Evolutionary conservation across 2,329 filamentous ascomycete species (phyloP).

Genomic region (Hypoxylon sp.): DNA sequence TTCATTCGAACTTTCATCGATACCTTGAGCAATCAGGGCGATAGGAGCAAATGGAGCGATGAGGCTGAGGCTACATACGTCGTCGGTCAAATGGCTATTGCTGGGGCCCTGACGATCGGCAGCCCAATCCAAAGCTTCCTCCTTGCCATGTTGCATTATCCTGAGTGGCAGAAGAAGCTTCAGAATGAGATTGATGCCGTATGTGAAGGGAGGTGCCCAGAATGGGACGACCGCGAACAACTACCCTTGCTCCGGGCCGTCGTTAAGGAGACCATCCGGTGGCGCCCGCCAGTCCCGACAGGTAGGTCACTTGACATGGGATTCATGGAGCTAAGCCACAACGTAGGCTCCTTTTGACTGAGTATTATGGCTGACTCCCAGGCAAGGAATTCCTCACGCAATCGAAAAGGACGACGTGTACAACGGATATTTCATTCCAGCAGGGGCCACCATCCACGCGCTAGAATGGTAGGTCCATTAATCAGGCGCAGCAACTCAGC

Average conservation of each 20-base stretch:
- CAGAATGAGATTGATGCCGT: slow-evolving; percentile 66
- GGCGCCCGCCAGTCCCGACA: slow-evolving; percentile 68
- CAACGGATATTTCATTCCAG: slow-evolving; percentile 66
- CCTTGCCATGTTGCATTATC: slow-evolving; percentile 59
- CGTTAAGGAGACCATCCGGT: slow-evolving; percentile 68
- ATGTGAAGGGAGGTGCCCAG: slow-evolving; percentile 60
- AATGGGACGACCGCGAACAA: slow-evolving; percentile 62
- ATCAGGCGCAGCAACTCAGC: slow-evolving; percentile 31
- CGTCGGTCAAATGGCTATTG: slow-evolving; percentile 65
- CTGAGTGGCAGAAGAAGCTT: slow-evolving; percentile 57
- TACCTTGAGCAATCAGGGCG: slow-evolving; percentile 43
- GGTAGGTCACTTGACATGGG: slow-evolving; percentile 54
- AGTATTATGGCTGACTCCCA: slow-evolving; percentile 3
- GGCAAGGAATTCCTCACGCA: slow-evolving; percentile 64
- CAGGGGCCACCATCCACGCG: slow-evolving; percentile 66
- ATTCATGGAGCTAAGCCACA: background rate
- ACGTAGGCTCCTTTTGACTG: background rate
- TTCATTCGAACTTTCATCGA: slow-evolving; percentile 61
- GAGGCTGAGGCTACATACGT: slow-evolving; percentile 60
- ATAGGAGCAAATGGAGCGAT: slow-evolving; percentile 51
- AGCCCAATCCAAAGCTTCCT: slow-evolving; percentile 61
- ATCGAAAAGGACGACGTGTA: slow-evolving; percentile 67
- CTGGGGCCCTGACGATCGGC: slow-evolving; percentile 61
- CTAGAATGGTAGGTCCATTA: slow-evolving; percentile 62
- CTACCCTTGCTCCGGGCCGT: slow-evolving; percentile 64